These are phyloP conservation scores for Phytophthora sojae DNA, from an alignment of 352 stramenopile species.

Conservation along the genomic window DNA sequence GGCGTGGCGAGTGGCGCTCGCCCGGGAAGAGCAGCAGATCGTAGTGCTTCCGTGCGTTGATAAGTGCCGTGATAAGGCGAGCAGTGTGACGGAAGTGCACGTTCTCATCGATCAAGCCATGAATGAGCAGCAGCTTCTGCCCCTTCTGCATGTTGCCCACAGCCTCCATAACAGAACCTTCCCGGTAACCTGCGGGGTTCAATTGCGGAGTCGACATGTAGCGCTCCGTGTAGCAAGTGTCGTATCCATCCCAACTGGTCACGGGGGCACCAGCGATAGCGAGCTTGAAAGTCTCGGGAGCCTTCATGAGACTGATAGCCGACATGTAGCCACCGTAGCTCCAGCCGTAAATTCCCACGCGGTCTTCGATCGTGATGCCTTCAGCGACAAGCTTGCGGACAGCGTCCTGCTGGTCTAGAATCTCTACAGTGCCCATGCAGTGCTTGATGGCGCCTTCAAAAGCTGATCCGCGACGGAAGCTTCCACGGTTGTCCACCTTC, in stretches of 20 bases:
- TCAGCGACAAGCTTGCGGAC: constrained; percentile 83
- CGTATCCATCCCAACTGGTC: constrained; percentile 98
- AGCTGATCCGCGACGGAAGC: constrained; percentile 87
- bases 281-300: constrained; percentile 95
- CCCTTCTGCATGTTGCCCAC: constrained; percentile 90
- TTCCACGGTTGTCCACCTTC: constrained; percentile 97
- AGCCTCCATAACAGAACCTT: constrained; percentile 93
- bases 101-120: constrained; percentile 98
- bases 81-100: constrained; percentile 98
- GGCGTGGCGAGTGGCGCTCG: constrained; percentile 96
- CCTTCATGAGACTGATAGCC: constrained; percentile 96
- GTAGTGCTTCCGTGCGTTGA: constrained; percentile 95
- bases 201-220: constrained; percentile 97
- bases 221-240: constrained; percentile 98
- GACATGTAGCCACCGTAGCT: constrained; percentile 98
- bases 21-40: constrained; percentile 97
- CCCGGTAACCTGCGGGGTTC: constrained; percentile 92
- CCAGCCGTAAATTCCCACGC: constrained; percentile 98
- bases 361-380: constrained; percentile 88
- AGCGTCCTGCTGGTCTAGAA: constrained; percentile 87
- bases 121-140: constrained; percentile 95
- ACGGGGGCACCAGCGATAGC: constrained; percentile 96
- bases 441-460: constrained; percentile 96
- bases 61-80: constrained; percentile 96
- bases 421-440: constrained; percentile 92